Base-by-base conservation (phyloP, 177 flowering plant genomes). In the Vitis hybrid region DNA sequence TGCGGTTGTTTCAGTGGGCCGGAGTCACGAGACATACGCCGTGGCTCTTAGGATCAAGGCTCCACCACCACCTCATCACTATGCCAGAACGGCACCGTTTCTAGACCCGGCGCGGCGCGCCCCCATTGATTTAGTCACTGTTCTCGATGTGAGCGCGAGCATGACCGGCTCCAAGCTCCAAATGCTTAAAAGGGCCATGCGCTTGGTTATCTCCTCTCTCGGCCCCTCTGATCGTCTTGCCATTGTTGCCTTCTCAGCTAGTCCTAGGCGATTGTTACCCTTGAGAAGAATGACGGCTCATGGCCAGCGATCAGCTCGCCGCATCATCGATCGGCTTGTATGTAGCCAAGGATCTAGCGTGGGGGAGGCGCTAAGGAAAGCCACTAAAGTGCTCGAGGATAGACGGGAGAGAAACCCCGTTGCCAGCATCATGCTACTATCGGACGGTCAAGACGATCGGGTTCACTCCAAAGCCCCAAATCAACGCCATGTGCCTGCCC, bases 361-460 rank as follows among this genome's bases (percentile, higher is more conserved):
- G 6, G 79, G 77, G 6, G 93, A 91, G 1, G 97, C 92, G 1
- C 72, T 91, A 54, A 74, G 75, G 15, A 82, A 84, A 65, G 97
- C 94, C 17, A 68, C 85, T 1, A 89, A 84, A 60, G 88, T 88
- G 23, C 85, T 91, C 1, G 91, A 89, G 30, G 94, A 89, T 18
- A 75, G 97, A 60, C 74, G 92, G 61, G 91, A 91, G 70, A 75
- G 88, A 73, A 91, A 91, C 58, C 89, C 90, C 0, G 92, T 87
- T 0, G 90, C 91, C 7, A 84, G 82, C 51, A 83, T 91, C 65
- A 81, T 91, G 65, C 60, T 88, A 1, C 76, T 91, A 65, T 88
- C 97, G 8, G 92, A 87, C 80, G 90, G 87, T 60, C 86, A 84
- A n/a, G 89, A 83, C 26, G 85, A 80, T 14, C 51, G 67, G 11